Evolutionary conservation across 2,329 filamentous ascomycete species (phyloP), one percentile per base, ranked within the genome.

Genomic region (Stemphylium vesicarium): DNA sequence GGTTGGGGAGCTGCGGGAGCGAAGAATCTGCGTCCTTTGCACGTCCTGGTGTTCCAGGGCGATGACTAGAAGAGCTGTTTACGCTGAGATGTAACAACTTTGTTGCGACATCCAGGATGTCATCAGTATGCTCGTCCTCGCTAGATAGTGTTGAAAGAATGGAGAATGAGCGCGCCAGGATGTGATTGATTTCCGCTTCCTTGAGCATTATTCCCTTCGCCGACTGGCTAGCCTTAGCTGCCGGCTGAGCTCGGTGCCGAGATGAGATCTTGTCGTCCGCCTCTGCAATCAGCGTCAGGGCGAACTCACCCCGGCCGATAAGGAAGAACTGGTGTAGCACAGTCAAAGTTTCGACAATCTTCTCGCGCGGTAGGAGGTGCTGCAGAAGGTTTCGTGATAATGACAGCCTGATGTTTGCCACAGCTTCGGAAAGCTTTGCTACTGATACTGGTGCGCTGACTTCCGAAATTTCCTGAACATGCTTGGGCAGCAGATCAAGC

Each of bases 301-400:
- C 92, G 73, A 99, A 99, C 73, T 98, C 95, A 47, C 94, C 94
- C 31, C 91, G 85, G 1, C 90, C 89, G 0, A 99, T 82, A 2
- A 99, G 82, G 63, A 97, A 91, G 76, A 96, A 97, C 52, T 95
- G 88, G 42, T 93, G 85, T 1, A 97, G 81, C 8, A 97, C 81
- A 24, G 86, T 85, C 12, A 98, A 79, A 44, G 90, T 86, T 60
- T 95, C 88, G 5, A 91, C 79, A 4, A 96, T 92, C 65, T 86
- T 89, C 10, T 85, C 82, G 5, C 92, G 79, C 0, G 95, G 95
- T 3, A 99, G 77, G 0, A 98, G 81, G 66, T 90, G 88, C 47
- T 94, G 92, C 3, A 98, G 79, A 0, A 90, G 89, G 31, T 92
- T 96, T 60, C 90, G 86, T 0, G 94, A 96, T 10, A 98, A 80